phyloP scores from a whole-genome alignment of 2,329 filamentous ascomycete genomes.

The Xylaria sp. region DNA sequence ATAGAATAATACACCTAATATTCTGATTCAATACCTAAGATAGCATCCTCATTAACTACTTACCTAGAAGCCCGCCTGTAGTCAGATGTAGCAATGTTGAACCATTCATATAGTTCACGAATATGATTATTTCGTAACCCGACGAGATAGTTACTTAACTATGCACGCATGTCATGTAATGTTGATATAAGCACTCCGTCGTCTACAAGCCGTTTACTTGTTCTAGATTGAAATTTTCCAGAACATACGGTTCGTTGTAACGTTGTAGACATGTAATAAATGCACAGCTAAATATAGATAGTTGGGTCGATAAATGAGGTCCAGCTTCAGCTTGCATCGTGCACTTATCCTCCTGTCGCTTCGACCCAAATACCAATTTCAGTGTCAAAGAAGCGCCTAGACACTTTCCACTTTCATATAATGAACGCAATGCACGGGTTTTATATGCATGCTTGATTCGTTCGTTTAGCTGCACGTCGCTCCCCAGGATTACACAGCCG shows the following conservation, averaged over 20 bases:
- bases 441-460: neutral
- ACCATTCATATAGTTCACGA: neutral
- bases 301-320: neutral
- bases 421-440: neutral
- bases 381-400: neutral
- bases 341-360: neutral
- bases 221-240: neutral
- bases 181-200: neutral
- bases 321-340: neutral
- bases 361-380: neutral
- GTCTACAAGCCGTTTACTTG: neutral
- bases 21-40: too few species aligned
- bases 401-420: conserved; percentile 6
- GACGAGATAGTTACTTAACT: too few species aligned
- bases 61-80: neutral
- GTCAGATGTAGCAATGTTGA: neutral
- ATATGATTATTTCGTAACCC: too few species aligned
- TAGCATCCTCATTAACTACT: neutral
- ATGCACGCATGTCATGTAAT: neutral
- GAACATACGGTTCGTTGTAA: neutral
- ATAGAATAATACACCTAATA: neutral
- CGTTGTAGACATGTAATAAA: neutral
- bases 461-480: neutral
- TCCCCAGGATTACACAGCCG: neutral
- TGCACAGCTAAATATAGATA: conserved; percentile 21